These are phyloP conservation scores for Lathyrus aphaca DNA, from an alignment of 306 rosid species.

Conservation along the genomic window DNA sequence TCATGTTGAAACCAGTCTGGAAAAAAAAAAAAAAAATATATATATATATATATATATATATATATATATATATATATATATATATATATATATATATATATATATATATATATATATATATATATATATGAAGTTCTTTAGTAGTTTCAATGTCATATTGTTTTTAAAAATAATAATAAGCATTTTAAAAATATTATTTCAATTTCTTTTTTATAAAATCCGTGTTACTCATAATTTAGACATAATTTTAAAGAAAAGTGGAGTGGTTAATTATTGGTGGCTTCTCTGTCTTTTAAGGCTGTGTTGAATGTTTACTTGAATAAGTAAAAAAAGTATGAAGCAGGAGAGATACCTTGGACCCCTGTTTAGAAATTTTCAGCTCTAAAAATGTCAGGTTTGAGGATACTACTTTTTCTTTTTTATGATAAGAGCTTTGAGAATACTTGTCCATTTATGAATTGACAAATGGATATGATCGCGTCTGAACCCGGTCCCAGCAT, in stretches of 20 bases:
- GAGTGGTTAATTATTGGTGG: constrained; percentile 20
- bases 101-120: too few species aligned
- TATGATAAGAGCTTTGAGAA: constrained; percentile 39
- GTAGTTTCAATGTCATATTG: too few species aligned
- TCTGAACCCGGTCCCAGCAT: constrained; percentile 33
- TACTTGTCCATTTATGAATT: constrained; percentile 52
- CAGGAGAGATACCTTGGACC: constrained; percentile 47
- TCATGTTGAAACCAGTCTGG: constrained; percentile 40
- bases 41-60: too few species aligned
- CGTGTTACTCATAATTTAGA: not conserved
- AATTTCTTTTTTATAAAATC: too few species aligned
- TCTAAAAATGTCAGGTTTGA: constrained; percentile 48
- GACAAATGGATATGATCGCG: constrained; percentile 51
- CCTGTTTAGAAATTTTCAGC: constrained; percentile 52
- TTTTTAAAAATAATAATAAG: too few species aligned
- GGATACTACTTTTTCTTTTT: not conserved
- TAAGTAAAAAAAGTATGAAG: constrained; percentile 34
- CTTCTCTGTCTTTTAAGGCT: constrained; percentile 14
- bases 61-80: too few species aligned
- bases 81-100: too few species aligned
- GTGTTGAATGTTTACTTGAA: constrained; percentile 44
- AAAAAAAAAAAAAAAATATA: too few species aligned
- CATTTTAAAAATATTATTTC: too few species aligned
- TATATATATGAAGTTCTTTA: too few species aligned
- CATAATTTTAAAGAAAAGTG: constrained; percentile 35